phyloP scores from a whole-genome alignment of 2,329 filamentous ascomycete species.

The Fusarium sp. region DNA sequence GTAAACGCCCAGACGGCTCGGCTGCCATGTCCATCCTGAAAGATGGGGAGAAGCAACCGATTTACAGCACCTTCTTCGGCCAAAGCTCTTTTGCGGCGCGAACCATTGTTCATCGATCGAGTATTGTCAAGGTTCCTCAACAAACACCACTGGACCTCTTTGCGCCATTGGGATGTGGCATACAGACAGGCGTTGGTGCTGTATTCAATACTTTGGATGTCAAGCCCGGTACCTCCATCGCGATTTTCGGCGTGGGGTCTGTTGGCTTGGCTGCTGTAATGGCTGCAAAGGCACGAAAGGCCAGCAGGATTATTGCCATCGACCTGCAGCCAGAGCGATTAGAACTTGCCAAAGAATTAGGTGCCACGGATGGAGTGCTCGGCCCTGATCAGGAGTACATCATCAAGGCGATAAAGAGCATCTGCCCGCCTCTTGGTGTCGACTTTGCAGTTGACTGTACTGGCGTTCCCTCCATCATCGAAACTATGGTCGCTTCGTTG shows the following conservation, averaged over 20 bases:
- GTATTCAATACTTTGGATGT: conserved; percentile 20
- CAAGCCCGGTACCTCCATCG: conserved; percentile 4
- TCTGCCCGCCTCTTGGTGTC: conserved; percentile 5
- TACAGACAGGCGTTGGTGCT: conserved; percentile 26
- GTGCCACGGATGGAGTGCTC: conserved; percentile 12
- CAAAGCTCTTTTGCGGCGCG: conserved; percentile 25
- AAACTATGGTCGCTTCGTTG: conserved; percentile 9
- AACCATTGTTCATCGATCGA: conserved; percentile 11
- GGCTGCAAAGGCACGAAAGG: conserved; percentile 10
- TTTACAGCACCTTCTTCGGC: conserved; percentile 23
- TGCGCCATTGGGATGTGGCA: conserved; percentile 21
- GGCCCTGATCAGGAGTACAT: background rate
- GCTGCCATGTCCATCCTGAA: background rate
- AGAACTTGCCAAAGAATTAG: conserved; percentile 10
- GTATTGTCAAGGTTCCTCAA: conserved; percentile 13
- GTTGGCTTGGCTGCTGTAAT: conserved; percentile 29
- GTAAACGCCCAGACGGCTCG: conserved; percentile 11
- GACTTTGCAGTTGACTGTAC: conserved; percentile 31
- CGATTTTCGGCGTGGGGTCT: conserved; percentile 13
- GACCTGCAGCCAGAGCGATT: conserved; percentile 8
- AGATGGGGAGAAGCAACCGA: background rate
- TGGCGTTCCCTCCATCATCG: conserved; percentile 14
- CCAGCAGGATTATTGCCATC: conserved; percentile 4
- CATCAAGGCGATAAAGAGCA: background rate
- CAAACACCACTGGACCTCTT: conserved; percentile 1